Evolutionary conservation across 1,284 basidiomycete genomes (phyloP).

Genomic region (Phaffia rhodozyma): DNA sequence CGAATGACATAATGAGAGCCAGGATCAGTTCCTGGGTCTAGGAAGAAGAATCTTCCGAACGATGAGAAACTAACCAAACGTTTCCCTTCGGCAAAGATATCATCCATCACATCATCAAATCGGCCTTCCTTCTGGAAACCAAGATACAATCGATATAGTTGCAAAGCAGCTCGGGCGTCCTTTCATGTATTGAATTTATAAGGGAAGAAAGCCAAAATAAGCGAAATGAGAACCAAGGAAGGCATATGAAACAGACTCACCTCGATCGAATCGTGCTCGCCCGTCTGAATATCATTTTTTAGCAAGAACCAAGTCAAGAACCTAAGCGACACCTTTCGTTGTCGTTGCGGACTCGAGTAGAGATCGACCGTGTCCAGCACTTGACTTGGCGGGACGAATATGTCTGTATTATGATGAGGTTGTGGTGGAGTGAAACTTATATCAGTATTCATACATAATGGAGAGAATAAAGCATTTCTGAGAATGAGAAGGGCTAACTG

Average conservation of each 20-base stretch:
- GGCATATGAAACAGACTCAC: background rate
- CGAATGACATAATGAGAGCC: background rate
- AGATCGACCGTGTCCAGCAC: conserved; percentile 95
- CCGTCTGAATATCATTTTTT: conserved; percentile 79
- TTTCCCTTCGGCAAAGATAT: conserved; percentile 45
- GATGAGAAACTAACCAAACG: conserved; percentile 25
- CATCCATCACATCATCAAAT: conserved; percentile 80
- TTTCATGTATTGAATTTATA: conserved; percentile 21
- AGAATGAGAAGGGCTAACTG: conserved; percentile 47
- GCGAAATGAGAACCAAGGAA: background rate
- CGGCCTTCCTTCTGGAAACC: conserved; percentile 60
- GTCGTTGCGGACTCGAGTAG: conserved; percentile 69
- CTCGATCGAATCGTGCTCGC: conserved; percentile 91
- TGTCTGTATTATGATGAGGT: conserved; percentile 46
- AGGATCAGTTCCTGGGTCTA: background rate
- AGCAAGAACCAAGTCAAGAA: conserved; percentile 92
- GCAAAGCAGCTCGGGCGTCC: conserved; percentile 78
- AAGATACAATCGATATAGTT: conserved; percentile 73
- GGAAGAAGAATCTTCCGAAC: background rate
- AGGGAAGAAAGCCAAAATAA: background rate
- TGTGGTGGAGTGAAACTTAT: background rate
- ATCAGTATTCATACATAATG: background rate
- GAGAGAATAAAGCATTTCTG: background rate
- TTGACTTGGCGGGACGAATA: conserved; percentile 86
- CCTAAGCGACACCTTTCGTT: conserved; percentile 78